Percentiles rank a stretch among this genome's conserved stretches.
Evolutionary conservation across 1,139 yeast genomes (phyloP).

Genomic region (Debaryomyces fabryi): DNA sequence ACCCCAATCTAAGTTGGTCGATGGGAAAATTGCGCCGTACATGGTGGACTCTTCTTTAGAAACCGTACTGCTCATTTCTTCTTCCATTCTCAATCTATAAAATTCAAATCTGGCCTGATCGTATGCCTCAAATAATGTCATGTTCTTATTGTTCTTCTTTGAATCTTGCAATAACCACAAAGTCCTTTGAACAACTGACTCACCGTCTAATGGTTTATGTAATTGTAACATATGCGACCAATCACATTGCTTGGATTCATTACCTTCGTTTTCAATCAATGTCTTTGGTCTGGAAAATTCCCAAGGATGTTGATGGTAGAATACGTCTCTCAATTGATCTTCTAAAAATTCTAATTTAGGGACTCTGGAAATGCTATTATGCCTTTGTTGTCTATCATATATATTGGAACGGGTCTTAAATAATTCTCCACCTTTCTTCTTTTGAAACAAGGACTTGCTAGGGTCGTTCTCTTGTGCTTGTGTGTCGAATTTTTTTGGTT

Average conservation of each 20-base stretch:
- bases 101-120: slow-evolving; percentile 87
- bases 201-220: slow-evolving; percentile 82
- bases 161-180: slow-evolving; percentile 60
- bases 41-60: slow-evolving; percentile 81
- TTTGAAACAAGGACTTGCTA: slow-evolving; percentile 25
- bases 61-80: slow-evolving; percentile 75
- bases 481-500: slow-evolving; percentile 37
- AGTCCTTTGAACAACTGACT: slow-evolving; percentile 90
- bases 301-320: slow-evolving; percentile 97
- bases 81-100: slow-evolving; percentile 80
- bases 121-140: slow-evolving; percentile 61
- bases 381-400: slow-evolving; percentile 29
- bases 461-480: slow-evolving; percentile 32
- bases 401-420: slow-evolving; percentile 54
- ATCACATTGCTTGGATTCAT: slow-evolving; percentile 54
- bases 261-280: slow-evolving; percentile 74
- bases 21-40: slow-evolving; percentile 78
- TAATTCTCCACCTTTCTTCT: slow-evolving; percentile 11
- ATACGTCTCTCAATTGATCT: slow-evolving; percentile 78
- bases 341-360: slow-evolving; percentile 73
- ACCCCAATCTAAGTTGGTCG: slow-evolving; percentile 66
- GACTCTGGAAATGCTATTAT: slow-evolving; percentile 49
- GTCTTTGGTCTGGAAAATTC: slow-evolving; percentile 93
- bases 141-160: slow-evolving; percentile 22
- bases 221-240: slow-evolving; percentile 82